Percentiles rank a stretch among this genome's conserved stretches.
Conservation (phyloP, 805 yeast species). For the Starmerella stigmatis region DNA sequence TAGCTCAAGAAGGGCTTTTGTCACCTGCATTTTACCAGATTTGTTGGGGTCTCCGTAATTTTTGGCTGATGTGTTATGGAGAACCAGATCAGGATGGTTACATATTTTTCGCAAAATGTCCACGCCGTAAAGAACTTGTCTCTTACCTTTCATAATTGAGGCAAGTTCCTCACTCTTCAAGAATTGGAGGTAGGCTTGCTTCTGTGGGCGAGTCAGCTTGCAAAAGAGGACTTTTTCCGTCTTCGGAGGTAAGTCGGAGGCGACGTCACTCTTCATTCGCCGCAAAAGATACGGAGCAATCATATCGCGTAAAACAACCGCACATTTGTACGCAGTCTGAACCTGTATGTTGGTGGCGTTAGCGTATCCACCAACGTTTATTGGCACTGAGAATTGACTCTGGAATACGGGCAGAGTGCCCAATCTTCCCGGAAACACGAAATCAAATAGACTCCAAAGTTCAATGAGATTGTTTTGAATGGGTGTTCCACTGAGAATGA, state of each 20-base stretch:
- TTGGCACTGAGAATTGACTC: constrained; percentile 83
- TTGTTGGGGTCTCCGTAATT: constrained; percentile 38
- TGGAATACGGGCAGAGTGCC: constrained; percentile 95
- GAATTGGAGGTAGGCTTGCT: constrained; percentile 61
- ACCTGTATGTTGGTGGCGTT: constrained; percentile 94
- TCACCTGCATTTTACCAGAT: constrained; percentile 88
- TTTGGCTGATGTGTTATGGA: constrained; percentile 34
- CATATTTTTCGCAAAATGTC: constrained; percentile 86
- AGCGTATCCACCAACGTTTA: constrained; percentile 95
- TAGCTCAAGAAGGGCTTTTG: constrained; percentile 56
- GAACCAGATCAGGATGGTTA: constrained; percentile 84
- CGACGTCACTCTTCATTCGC: constrained; percentile 86
- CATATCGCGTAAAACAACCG: constrained; percentile 75
- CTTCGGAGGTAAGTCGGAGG: constrained; percentile 85
- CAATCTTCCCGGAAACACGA: constrained; percentile 84
- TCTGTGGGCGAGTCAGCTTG: constrained; percentile 66
- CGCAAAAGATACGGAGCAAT: constrained; percentile 83
- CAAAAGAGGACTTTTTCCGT: constrained; percentile 91
- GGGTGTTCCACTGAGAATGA: constrained; percentile 91
- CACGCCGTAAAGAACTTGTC: constrained; percentile 80
- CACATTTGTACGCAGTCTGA: constrained; percentile 92
- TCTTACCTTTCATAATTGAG: constrained; percentile 60
- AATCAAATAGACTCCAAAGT: constrained; percentile 90
- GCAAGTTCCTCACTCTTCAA: constrained; percentile 63
- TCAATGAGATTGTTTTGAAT: constrained; percentile 88